A percentile compares a stretch with the other conserved stretches of the same genome.
Conservation (phyloP, 805 yeast species). For the Zygotorulaspora danielsina region DNA sequence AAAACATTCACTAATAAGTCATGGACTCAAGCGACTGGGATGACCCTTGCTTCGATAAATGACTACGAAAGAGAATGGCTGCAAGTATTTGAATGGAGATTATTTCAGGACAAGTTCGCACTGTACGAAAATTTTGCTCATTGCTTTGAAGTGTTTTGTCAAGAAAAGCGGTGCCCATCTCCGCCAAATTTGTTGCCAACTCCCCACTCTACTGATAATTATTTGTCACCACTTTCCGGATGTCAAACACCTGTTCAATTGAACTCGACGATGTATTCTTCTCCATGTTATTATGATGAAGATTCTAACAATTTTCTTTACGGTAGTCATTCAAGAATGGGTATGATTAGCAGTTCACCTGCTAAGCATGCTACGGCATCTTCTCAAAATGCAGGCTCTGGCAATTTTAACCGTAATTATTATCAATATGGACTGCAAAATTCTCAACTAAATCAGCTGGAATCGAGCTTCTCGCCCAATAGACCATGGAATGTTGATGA, state of each 20-base stretch:
- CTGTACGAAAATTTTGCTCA: conserved; percentile 25
- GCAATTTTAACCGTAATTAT: conserved; percentile 20
- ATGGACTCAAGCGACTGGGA: conserved; percentile 94
- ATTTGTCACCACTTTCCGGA: conserved; percentile 22
- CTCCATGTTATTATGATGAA: conserved; percentile 24
- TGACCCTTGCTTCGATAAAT: conserved; percentile 58
- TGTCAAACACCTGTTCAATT: conserved; percentile 23
- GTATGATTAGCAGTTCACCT: conserved; percentile 15
- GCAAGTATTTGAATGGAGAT: conserved; percentile 52
- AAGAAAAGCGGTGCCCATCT: conserved; percentile 18
- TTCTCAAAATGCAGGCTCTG: conserved; percentile 14
- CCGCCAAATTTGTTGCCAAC: conserved; percentile 15
- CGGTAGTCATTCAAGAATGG: conserved; percentile 12
- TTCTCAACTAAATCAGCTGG: conserved; percentile 4
- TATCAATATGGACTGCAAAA: conserved; percentile 20
- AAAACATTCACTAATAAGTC: conserved; percentile 92
- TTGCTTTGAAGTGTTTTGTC: conserved; percentile 25
- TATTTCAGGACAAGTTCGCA: conserved; percentile 39
- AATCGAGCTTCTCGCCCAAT: conserved; percentile 4
- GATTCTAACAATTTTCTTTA: conserved; percentile 19
- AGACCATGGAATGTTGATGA: conserved; percentile 13
- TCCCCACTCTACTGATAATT: conserved; percentile 16
- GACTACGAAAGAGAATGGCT: conserved; percentile 70
- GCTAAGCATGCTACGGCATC: conserved; percentile 12
- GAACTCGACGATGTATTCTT: conserved; percentile 19